Base-by-base conservation (phyloP, 768 basidiomycete genomes). In the Coprinopsis strossmayeri region DNA sequence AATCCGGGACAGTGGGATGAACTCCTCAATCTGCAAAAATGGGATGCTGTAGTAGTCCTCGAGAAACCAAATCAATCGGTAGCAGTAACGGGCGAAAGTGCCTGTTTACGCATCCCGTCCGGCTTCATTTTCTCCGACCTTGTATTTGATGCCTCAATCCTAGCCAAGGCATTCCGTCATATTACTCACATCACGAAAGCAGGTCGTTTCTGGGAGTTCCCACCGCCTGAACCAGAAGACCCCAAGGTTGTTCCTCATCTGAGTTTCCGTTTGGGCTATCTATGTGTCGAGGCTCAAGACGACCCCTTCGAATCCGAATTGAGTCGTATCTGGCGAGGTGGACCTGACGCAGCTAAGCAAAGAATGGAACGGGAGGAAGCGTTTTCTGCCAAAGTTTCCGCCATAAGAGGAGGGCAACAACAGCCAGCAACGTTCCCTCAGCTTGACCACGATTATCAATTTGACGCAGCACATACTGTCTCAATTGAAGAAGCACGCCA, bases 271-370 rank as follows among this genome's bases (percentile, higher is more conserved):
- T 63, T 93, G 43, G 70, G 73, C n/a, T 71, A 71, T 37, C 57
- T 95, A 27, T 81, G 79, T 41, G 57, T 90, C 7, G 92, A 96
- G 63, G 82, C 82, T 21, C 79, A 81, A 20, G 94, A 98, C 62
- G 88, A 92, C 56, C 78, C 83, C 1, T 80, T 96, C 49, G 94
- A 98, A 64, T 75, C 78, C 13, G 78, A 73, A 51, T 65, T 96
- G 17, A 86, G 80, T 28, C 69, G 86, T 7, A 87, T 91, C 25
- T 88, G 79, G 73, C 72, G 78, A 50, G 76, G 80, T 41, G 92
- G 91, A 0, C 65, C 77, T 30, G 77, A 81, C 32, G 92, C 91
- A 41, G 81, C 83, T 34, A 76, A 74, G 45, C 74, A 79, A 12
- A 72, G 93, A 25, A 64, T 81, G 38, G 85, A 82, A 43, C 78